phyloP scores from a whole-genome alignment of 129 eudicot species.

The Erigeron canadensis region DNA sequence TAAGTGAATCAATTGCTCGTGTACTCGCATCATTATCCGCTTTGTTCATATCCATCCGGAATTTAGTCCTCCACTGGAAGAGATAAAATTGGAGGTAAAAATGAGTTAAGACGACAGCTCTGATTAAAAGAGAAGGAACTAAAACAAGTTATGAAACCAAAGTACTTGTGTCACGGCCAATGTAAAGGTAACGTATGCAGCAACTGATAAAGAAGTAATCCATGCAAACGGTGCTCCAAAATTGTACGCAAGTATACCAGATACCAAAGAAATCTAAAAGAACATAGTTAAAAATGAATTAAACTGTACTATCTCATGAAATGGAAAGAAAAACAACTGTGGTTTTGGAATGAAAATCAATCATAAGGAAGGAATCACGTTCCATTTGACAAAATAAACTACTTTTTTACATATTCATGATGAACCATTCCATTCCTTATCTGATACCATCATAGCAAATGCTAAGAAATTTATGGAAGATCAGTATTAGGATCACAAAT shows the following conservation, averaged over 20 bases:
- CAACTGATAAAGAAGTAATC: conserved; percentile 91
- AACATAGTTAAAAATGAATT: not conserved
- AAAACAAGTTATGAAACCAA: conserved; percentile 1
- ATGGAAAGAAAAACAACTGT: not conserved
- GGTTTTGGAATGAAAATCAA: not conserved
- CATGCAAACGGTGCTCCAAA: conserved; percentile 96
- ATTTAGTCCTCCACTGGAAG: conserved; percentile 92
- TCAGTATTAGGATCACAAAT: not conserved
- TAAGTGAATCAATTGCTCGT: conserved; percentile 90
- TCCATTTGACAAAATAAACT: not conserved
- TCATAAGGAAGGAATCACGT: not conserved
- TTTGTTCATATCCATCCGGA: conserved; percentile 90
- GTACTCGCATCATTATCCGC: conserved; percentile 98
- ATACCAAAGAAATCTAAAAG: conserved; percentile 87
- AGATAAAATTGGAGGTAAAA: conserved; percentile 12
- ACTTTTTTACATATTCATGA: not conserved
- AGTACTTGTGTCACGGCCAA: conserved; percentile 83
- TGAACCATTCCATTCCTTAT: not conserved
- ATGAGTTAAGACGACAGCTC: conserved; percentile 13
- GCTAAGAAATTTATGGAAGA: not conserved
- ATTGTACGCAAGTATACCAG: conserved; percentile 94
- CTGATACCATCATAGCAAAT: not conserved
- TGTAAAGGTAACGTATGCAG: conserved; percentile 80
- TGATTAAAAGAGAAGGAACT: not conserved
- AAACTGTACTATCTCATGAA: not conserved